These are phyloP conservation scores for Zoysia japonica DNA, from an alignment of 176 grass and related monocot genomes.

Conservation along the genomic window DNA sequence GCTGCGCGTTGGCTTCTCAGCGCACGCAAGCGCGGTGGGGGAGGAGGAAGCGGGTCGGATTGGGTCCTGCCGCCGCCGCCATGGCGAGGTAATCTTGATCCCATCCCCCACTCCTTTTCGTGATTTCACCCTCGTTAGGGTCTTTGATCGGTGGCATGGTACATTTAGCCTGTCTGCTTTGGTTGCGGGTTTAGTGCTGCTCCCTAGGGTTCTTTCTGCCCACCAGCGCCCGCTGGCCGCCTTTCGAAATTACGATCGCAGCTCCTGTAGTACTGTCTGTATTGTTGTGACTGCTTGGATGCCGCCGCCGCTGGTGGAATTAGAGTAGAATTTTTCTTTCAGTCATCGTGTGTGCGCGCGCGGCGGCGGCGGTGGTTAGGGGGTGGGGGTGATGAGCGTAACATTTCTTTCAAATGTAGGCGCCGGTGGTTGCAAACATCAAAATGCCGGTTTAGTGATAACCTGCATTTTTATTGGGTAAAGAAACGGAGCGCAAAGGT, in stretches of 20 bases:
- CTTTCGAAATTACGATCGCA: too few relatives aligned
- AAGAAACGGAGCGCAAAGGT: not conserved
- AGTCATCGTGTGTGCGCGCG: too few relatives aligned
- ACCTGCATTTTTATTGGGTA: not conserved
- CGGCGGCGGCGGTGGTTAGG: too few relatives aligned
- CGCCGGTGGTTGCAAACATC: too few relatives aligned
- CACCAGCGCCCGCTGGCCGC: not conserved
- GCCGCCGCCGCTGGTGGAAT: not conserved
- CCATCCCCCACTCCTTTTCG: too few relatives aligned
- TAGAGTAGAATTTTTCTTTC: not conserved
- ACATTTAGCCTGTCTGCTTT: not conserved
- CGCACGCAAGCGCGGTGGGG: not conserved
- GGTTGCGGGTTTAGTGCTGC: constrained; percentile 9
- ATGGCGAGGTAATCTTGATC: constrained; percentile 24
- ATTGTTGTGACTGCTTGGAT: not conserved
- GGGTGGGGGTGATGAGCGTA: not conserved
- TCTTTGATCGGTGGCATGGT: not conserved
- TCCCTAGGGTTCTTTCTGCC: not conserved
- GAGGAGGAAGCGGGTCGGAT: not conserved
- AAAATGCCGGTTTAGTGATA: not conserved
- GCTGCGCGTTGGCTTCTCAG: not conserved
- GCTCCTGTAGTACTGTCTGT: not conserved
- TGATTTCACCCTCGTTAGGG: not conserved
- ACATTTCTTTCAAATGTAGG: not conserved
- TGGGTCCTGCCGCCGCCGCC: not conserved